phyloP scores from a whole-genome alignment of 345 rosid species.

The Acer yangbiense region DNA sequence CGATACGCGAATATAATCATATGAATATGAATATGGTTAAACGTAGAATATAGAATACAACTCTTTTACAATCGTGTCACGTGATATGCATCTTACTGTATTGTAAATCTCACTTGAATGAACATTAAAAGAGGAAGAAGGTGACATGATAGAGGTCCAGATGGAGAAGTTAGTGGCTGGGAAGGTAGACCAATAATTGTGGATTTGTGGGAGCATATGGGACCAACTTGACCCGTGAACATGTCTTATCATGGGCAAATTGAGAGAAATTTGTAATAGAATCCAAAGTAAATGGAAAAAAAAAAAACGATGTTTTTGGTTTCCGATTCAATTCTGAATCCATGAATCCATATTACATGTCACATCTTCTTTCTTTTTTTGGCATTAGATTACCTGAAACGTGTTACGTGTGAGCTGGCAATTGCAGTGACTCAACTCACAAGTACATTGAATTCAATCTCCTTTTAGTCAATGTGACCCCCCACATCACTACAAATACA shows the following conservation, averaged over 20 bases:
- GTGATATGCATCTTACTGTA: no score
- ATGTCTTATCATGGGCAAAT: not conserved
- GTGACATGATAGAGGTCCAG: not conserved
- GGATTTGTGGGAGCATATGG: not conserved
- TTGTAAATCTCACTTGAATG: no score
- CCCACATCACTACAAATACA: not conserved
- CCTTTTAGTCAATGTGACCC: not conserved
- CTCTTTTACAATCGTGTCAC: no score
- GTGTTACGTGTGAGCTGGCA: not conserved
- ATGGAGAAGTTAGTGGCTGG: constrained; percentile 6
- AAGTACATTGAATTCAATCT: not conserved
- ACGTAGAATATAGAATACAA: no score
- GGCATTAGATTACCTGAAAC: not conserved
- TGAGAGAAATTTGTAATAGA: not conserved
- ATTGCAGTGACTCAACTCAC: not conserved
- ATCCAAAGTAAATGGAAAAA: not conserved
- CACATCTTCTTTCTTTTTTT: not conserved
- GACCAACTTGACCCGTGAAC: constrained; percentile 21
- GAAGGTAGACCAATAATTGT: not conserved
- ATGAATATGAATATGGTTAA: no score
- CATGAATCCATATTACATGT: not conserved
- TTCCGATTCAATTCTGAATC: not conserved
- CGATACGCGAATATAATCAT: no score
- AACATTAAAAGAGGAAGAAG: no score
- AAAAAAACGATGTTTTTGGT: not conserved